phyloP scores from a whole-genome alignment of 768 basidiomycete species.

The Boletus vinaceobasis region DNA sequence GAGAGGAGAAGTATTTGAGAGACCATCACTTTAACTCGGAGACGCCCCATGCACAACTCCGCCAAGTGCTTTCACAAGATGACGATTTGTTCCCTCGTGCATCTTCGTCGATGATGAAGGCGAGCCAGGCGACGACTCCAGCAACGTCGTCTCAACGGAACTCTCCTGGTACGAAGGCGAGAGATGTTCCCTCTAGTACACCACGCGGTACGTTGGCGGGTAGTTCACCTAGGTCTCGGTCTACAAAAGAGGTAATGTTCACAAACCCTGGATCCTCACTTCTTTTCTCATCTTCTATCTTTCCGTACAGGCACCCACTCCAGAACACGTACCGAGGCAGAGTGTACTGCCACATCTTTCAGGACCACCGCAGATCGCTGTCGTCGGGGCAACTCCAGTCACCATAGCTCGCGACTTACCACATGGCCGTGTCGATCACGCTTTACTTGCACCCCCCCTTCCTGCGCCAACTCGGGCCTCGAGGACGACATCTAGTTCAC shows the following conservation, averaged over 20 bases:
- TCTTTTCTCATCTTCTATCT: conserved; percentile 9
- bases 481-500: conserved; percentile 23
- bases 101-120: conserved; percentile 28
- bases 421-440: conserved; percentile 18
- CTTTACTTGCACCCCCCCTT: conserved; percentile 27
- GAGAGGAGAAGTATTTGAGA: conserved; percentile 30
- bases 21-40: conserved; percentile 19
- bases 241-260: conserved; percentile 26
- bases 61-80: conserved; percentile 33
- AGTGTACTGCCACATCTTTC: conserved; percentile 9
- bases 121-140: conserved; percentile 21
- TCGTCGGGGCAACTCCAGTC: conserved; percentile 30
- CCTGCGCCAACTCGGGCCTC: conserved; percentile 24
- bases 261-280: neutral
- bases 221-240: conserved; percentile 22
- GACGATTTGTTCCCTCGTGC: conserved; percentile 21
- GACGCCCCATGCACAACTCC: conserved; percentile 26
- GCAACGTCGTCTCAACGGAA: conserved; percentile 24
- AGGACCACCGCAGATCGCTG: conserved; percentile 29
- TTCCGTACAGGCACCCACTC: conserved; percentile 16
- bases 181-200: conserved; percentile 18
- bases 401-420: conserved; percentile 21
- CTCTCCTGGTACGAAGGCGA: conserved; percentile 14
- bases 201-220: conserved; percentile 21
- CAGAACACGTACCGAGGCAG: conserved; percentile 14